These are phyloP conservation scores for Lagenaria siceraria DNA, from an alignment of 306 rosid species.

Conservation along the genomic window DNA sequence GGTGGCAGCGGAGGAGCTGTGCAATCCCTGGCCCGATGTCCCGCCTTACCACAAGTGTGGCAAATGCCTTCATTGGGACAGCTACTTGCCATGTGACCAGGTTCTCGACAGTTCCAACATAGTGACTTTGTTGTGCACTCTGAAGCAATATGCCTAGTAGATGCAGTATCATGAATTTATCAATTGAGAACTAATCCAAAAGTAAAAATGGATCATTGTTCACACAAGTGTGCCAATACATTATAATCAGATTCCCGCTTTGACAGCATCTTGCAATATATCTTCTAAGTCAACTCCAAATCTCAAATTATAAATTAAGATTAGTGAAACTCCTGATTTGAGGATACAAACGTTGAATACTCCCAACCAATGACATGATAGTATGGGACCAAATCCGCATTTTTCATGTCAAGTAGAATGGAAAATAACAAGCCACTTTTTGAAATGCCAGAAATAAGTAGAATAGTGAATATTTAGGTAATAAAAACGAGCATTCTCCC, in stretches of 20 bases:
- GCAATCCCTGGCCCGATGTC: slow-evolving; percentile 94
- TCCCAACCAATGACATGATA: not conserved
- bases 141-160: slow-evolving; percentile 77
- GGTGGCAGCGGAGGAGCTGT: slow-evolving; percentile 73
- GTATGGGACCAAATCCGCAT: not conserved
- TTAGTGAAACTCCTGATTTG: not conserved
- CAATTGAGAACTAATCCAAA: not conserved
- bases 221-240: not conserved
- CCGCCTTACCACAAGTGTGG: slow-evolving; percentile 94
- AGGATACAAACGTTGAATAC: not conserved
- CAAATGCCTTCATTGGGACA: slow-evolving; percentile 96
- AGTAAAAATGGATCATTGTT: not conserved
- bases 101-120: slow-evolving; percentile 97
- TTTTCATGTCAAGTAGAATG: not conserved
- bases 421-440: not conserved
- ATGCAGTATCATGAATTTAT: not conserved
- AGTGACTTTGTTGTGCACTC: slow-evolving; percentile 90
- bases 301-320: not conserved
- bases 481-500: not conserved
- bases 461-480: not conserved
- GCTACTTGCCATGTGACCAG: slow-evolving; percentile 90
- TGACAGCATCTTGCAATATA: not conserved
- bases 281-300: not conserved
- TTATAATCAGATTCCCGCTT: not conserved
- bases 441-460: not conserved